These are phyloP conservation scores for Mycocentrospora acerina DNA, from an alignment of 2,329 filamentous ascomycete genomes.

Conservation along the genomic window DNA sequence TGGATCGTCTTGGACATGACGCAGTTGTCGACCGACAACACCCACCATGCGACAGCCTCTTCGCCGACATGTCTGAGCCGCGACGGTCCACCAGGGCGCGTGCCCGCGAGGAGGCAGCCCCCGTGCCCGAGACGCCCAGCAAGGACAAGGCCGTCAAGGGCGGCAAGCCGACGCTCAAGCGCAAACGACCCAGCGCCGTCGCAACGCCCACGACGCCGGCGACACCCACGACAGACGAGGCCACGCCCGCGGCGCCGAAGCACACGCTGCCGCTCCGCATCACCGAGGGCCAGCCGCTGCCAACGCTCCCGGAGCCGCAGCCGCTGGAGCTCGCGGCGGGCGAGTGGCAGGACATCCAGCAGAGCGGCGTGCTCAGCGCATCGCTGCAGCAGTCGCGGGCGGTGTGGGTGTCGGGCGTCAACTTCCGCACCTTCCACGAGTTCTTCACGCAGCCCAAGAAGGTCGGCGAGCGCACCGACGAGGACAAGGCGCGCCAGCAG, in stretches of 20 bases:
- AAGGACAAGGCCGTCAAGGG: conserved; percentile 29
- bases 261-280: conserved; percentile 61
- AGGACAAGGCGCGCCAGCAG: conserved; percentile 58
- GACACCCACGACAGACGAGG: conserved; percentile 7
- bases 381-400: conserved; percentile 72
- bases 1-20: too few species aligned
- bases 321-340: conserved; percentile 61
- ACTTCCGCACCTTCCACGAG: conserved; percentile 43
- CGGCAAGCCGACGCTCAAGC: conserved; percentile 33
- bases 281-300: conserved; percentile 66
- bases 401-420: conserved; percentile 39
- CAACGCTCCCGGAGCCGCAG: conserved; percentile 69
- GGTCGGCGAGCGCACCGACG: conserved; percentile 62
- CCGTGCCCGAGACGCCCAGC: conserved; percentile 26
- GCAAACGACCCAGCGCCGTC: conserved; percentile 30
- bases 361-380: conserved; percentile 75
- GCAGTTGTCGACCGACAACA: too few species aligned
- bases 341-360: conserved; percentile 73
- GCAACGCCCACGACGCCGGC: conserved; percentile 27
- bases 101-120: conserved; percentile 36
- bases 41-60: too few species aligned
- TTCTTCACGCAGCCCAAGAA: conserved; percentile 41
- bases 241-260: conserved; percentile 12
- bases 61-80: conserved; percentile 38
- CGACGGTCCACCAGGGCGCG: conserved; percentile 40